Percentiles rank a stretch among this genome's conserved stretches.
These are phyloP conservation scores for Termitomyces sp. DNA, from an alignment of 768 basidiomycete genomes.

Conservation along the genomic window DNA sequence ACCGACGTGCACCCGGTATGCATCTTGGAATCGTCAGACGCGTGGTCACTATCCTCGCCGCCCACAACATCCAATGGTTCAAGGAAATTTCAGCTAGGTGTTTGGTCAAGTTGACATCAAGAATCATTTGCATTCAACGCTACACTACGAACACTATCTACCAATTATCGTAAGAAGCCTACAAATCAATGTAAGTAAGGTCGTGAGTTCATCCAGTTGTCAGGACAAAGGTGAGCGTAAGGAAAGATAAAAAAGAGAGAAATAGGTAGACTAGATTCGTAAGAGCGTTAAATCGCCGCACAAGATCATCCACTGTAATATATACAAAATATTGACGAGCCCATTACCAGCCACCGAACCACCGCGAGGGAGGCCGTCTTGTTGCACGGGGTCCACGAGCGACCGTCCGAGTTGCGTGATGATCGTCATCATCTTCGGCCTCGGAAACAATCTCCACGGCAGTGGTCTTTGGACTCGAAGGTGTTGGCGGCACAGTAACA, in stretches of 20 bases:
- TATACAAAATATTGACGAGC: slow-evolving; percentile 28
- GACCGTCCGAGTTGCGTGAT: slow-evolving; percentile 32
- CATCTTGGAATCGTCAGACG: slow-evolving; percentile 5
- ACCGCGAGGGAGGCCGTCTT: slow-evolving; percentile 50
- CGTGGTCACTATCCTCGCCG: slow-evolving; percentile 6
- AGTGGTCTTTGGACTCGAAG: slow-evolving; percentile 72
- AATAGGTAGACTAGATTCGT: slow-evolving; percentile 5
- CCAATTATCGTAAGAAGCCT: slow-evolving; percentile 21
- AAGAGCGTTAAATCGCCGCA: not conserved
- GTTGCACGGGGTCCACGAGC: slow-evolving; percentile 42
- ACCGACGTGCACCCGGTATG: slow-evolving; percentile 3
- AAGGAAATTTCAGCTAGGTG: slow-evolving; percentile 5
- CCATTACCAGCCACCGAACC: slow-evolving; percentile 59
- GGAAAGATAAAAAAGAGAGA: slow-evolving; percentile 9
- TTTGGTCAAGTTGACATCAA: slow-evolving; percentile 18
- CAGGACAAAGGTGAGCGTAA: slow-evolving; percentile 12
- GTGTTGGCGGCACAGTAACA: slow-evolving; percentile 49
- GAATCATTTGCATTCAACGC: slow-evolving; percentile 13
- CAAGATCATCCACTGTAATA: slow-evolving; percentile 19
- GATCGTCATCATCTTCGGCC: slow-evolving; percentile 45
- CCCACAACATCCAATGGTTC: slow-evolving; percentile 12
- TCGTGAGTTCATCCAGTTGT: slow-evolving; percentile 26
- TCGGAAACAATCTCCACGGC: slow-evolving; percentile 67
- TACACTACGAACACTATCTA: slow-evolving; percentile 36
- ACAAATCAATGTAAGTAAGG: slow-evolving; percentile 22